Base-by-base conservation (phyloP, 177 flowering plant genomes). In the Vitis hybrid region DNA sequence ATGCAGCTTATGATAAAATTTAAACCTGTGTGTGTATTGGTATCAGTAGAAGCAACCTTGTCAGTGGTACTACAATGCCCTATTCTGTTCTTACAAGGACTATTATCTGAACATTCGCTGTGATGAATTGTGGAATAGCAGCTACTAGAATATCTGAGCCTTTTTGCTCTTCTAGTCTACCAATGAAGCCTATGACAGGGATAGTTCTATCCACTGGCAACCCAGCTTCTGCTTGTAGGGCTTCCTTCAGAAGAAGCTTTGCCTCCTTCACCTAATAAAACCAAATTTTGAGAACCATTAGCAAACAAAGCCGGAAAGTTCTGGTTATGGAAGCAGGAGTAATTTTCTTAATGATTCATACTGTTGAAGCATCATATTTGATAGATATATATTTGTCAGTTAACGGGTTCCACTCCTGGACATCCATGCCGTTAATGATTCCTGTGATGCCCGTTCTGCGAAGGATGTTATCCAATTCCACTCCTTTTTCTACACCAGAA, bases 141-240 rank as follows among this genome's bases (percentile, higher is more conserved):
- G 76, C 92, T 2, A 81, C 89, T 2, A 95, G 86, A 79, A 93
- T 93, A 80, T 95, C 99, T 11, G 97, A 92, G 66, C 99, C 99
- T 78, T 95, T 95, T 76, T 95, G 99, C 83, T 95, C 98, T 71
- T 95, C 99, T 8, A 95, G 86, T 67, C 99, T 86, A 47, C 99
- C 99, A 59, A 95, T 90, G 82, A 95, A 95, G 65, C 97, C 97
- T 22, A 95, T 87, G 50, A 95, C 49, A 13, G 99, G 98, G 58
- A 92, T 80, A 33, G 81, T 77, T 65, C 79, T 80, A 68, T 90
- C 90, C 19, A 92, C 87, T 12, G 96, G 97, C 81, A 93, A 81
- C 4, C 99, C 99, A 38, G 90, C 89, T 74, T 82, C 91, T 65
- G 97, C 95, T 79, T 95, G 99, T 51, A 93, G 92, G 19, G 90